Base-by-base conservation (phyloP, 2,329 filamentous ascomycete species). In the Sporothrix sp. region DNA sequence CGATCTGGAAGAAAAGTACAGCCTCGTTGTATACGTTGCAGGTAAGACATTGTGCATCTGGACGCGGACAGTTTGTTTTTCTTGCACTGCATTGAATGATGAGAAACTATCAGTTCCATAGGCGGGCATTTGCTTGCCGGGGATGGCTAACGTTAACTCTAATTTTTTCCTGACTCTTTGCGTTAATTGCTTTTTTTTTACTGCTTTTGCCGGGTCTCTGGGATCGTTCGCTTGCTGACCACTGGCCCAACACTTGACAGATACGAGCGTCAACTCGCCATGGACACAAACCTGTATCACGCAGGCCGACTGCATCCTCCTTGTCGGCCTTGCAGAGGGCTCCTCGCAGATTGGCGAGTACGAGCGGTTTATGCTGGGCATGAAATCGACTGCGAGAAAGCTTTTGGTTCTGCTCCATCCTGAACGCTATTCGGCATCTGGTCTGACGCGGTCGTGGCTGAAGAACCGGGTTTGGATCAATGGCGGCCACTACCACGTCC, bases 201-300 rank as follows among this genome's bases (percentile, higher is more conserved):
- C 4, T 28, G 10, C 16, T 35, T 33, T 32, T 23, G 11, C 28
- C 25, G n/a, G 20, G 20, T 25, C 13, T 23, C 16, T 43, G 36
- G 47, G 43, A 27, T 47, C 43, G 16, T 20, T 13, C 14, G 23
- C 14, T 49, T 52, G n/a, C 48, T 25, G 7, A 36, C 14, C 23
- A 27, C n/a, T n/a, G n/a, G n/a, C n/a, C n/a, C n/a, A n/a, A n/a
- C n/a, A n/a, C n/a, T n/a, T n/a, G n/a, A 40, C 47, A 84, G 93
- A 98, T 65, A 98, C 94, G 4, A 95, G 83, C 54, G 93, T 97
- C 60, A 97, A 95, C 60, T 88, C 94, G 2, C 90, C 91, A 0
- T 98, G 93, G 93, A 98, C 94, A 0, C 89, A 96, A 62, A 97
- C 93, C 0, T 98, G 94, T 64, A 96, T 98, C 57, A 85, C 85